Evolutionary conservation across 306 rosid species (phyloP), one percentile per base, ranked within the genome.

Genomic region (Fragaria ananassa): DNA sequence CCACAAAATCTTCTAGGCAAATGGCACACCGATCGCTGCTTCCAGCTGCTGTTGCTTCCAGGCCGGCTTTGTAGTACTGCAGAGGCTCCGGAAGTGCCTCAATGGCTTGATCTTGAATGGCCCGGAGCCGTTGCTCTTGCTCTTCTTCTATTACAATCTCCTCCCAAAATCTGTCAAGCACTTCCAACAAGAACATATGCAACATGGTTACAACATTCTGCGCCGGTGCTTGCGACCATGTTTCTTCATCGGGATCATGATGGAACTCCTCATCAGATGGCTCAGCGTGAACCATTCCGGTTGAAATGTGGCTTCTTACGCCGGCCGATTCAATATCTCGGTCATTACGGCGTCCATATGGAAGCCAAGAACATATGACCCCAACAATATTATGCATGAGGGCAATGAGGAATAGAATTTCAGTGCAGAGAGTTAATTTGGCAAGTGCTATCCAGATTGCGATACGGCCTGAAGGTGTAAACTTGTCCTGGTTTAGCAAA

Each of bases 81-180:
- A 74, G 34, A 41, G 77, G 77, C 2, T 39, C 68, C 0, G 56
- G 77, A 35, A 74, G 69, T 5, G 51, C 54, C 56, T 74, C 69
- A 3, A 74, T 6, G 29, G 56, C 42, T 13, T 37, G 76, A 7
- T 29, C 18, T 41, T 53, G 76, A 23, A 72, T 17, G 37, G 41
- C 23, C 21, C 37, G 76, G 60, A 42, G 37, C 37, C 49, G 21
- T 50, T 72, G 65, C 37, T 56, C 68, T 15, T 8, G 77, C 56
- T 27, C 77, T 27, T 74, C 77, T 27, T 74, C 77, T 27, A 42
- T 42, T 14, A 42, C 57, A 68, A 74, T 41, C 25, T 74, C 77
- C 68, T 74, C 77, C 77, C 77, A 74, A 41, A 74, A 69, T 44
- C 57, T 57, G 34, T 74, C 77, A 13, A 74, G 57, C 68, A 25